Evolutionary conservation across 768 basidiomycete genomes (phyloP), one percentile per base, ranked within the genome.

Genomic region (Amanita muscaria): DNA sequence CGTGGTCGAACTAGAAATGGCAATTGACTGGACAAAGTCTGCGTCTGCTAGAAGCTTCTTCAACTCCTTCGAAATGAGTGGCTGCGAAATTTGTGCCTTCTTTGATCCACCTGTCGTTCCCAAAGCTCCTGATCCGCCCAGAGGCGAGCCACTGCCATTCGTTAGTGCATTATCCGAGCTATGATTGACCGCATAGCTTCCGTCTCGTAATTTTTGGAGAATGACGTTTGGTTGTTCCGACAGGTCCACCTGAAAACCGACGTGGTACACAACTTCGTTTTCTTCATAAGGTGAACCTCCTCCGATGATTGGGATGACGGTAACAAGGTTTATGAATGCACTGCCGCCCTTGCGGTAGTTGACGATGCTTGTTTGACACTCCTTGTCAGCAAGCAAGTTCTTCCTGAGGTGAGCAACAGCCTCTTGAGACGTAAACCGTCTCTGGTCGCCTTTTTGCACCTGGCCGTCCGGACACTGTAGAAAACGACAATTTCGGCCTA

Each of bases 231-330:
- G 91, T 64, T 93, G 90, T 55, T 84, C 79, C 14, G 80, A 80
- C 39, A 99, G 69, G 62, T 97, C 90, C 44, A 96, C 86, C 64
- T 99, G 92, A 70, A 99, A 98, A 1, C 96, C 96, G 40, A 99
- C 83, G 55, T 88, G 84, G 59, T 85, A 94, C 7, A 78, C 80
- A 31, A 88, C 72, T 35, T 93, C 83, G 43, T 79, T 77, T 29
- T 72, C 71, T 51, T 80, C 82, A 33, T 77, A 71, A 51, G 64
- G 32, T 23, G 52, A 56, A 59, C 71, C 63, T 46, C 77, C 87
- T 6, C 83, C 88, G 0, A 70, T 59, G 47, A 97, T 74, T 14
- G 96, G 94, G 29, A 98, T 86, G 55, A 97, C 76, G 18, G 87
- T 87, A 51, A 98, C 80, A 46, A 94, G 79, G 58, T 98, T 99